These are phyloP conservation scores for Crepidotus sp. DNA, from an alignment of 1,284 basidiomycete species.

Conservation along the genomic window DNA sequence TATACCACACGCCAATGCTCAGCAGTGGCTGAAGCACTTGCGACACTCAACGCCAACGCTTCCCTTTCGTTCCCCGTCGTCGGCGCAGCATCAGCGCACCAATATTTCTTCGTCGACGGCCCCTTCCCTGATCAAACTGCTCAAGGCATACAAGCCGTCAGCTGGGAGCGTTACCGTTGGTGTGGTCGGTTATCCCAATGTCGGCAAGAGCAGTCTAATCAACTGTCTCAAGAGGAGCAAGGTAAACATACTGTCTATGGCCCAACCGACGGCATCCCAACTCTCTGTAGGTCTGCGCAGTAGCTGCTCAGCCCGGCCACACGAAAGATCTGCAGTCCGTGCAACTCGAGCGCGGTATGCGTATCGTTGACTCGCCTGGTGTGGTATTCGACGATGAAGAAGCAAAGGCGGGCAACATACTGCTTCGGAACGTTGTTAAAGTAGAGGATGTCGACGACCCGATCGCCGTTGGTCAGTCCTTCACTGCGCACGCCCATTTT, in stretches of 20 bases:
- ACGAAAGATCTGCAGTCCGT: constrained; percentile 93
- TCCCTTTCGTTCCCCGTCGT: constrained; percentile 86
- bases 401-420: constrained; percentile 48
- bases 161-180: constrained; percentile 80
- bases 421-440: constrained; percentile 89
- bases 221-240: constrained; percentile 89
- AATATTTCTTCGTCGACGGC: constrained; percentile 74
- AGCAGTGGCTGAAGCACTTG: constrained; percentile 85
- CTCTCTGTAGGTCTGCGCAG: constrained; percentile 64
- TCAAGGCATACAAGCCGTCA: constrained; percentile 86
- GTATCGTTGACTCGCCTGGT: constrained; percentile 92
- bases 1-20: constrained; percentile 82
- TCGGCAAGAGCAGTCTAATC: constrained; percentile 93
- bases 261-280: constrained; percentile 27
- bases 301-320: constrained; percentile 93
- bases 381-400: constrained; percentile 83
- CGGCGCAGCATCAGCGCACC: constrained; percentile 75
- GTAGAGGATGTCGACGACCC: constrained; percentile 91
- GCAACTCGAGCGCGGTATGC: constrained; percentile 86
- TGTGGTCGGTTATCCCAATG: constrained; percentile 95
- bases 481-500: not conserved
- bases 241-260: constrained; percentile 34
- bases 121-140: constrained; percentile 74
- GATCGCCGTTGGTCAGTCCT: constrained; percentile 67
- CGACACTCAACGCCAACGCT: constrained; percentile 89